Base-by-base conservation (phyloP, 495 filamentous ascomycete genomes). In the Penicillium paradoxum region DNA sequence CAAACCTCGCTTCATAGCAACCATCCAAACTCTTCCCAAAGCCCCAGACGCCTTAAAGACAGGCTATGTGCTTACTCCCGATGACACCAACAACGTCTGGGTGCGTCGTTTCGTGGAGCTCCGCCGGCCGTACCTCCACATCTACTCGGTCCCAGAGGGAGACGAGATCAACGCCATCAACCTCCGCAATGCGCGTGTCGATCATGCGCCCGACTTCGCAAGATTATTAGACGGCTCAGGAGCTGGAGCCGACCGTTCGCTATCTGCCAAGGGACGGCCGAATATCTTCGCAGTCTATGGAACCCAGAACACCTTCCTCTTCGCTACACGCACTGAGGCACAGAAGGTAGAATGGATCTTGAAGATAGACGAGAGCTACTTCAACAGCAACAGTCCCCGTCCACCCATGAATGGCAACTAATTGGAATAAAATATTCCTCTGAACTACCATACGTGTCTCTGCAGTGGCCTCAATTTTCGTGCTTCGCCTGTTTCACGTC, bases 311-410 rank as follows among this genome's bases (percentile, higher is more conserved):
- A 95, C 91, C 33, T 99, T 88, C 81, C 75, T 99, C 45, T 97
- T 99, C 71, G 89, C 89, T 21, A 88, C 89, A 38, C 76, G 90
- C 42, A 89, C 81, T 51, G 91, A 96, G 72, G 74, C 83, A 13
- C 90, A 96, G 62, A 95, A 95, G 73, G 83, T 90, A 21, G 91
- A 97, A 63, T 98, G 93, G 93, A 93, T 97, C 58, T 73, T 89
- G 58, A 84, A 83, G 62, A 86, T 96, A 39, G 82, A 85, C 63
- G 73, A 81, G 62, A 77, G 77, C 53, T 83, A 78, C 52, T 81
- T 82, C 49, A 76, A 67, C 51, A 73, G 60, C 44, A 63, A 65
- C 43, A 65, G 54, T n/a, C 59, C 63, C 24, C 63, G 64, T 46
- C 54, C 65, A 15, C 55, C 52, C 17, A 48, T 58, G 24, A 74